phyloP scores from a whole-genome alignment of 2,329 filamentous ascomycete species.

The Dactylellina parvicollis region DNA sequence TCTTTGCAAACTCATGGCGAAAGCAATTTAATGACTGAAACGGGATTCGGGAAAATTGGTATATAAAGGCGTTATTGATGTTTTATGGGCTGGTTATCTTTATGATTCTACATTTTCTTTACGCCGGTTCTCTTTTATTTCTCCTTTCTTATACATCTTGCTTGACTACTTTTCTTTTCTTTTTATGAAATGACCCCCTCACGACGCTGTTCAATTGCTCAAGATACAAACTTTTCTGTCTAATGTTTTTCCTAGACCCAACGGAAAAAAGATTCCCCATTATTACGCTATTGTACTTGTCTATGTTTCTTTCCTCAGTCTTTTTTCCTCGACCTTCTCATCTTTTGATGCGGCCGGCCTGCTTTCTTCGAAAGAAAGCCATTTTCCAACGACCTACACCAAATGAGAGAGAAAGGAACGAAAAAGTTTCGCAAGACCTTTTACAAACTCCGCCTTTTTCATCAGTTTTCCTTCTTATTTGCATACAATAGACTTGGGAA shows the following conservation, averaged over 20 bases:
- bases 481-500: constrained; percentile 52
- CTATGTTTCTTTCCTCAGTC: constrained; percentile 39
- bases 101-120: constrained; percentile 48
- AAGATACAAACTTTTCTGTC: constrained; percentile 44
- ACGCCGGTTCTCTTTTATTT: constrained; percentile 50
- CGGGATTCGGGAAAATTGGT: constrained; percentile 63
- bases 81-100: constrained; percentile 54
- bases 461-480: constrained; percentile 33
- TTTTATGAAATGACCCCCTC: constrained; percentile 54
- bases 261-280: constrained; percentile 55
- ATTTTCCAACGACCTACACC: constrained; percentile 44
- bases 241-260: constrained; percentile 50
- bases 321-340: constrained; percentile 40
- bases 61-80: constrained; percentile 54
- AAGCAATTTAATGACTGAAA: constrained; percentile 53
- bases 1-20: constrained; percentile 53
- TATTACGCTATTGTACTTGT: constrained; percentile 55
- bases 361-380: constrained; percentile 24
- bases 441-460: constrained; percentile 48
- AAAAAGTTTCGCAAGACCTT: constrained; percentile 55
- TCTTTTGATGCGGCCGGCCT: constrained; percentile 48
- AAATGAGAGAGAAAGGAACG: too few relatives aligned
- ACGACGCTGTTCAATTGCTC: constrained; percentile 25
- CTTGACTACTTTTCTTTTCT: constrained; percentile 58
- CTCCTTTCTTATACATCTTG: constrained; percentile 57